Percentiles rank a stretch among this genome's conserved stretches.
These are phyloP conservation scores for Phaeosphaeriaceae sp. DNA, from an alignment of 2,329 filamentous ascomycete species.

Conservation along the genomic window DNA sequence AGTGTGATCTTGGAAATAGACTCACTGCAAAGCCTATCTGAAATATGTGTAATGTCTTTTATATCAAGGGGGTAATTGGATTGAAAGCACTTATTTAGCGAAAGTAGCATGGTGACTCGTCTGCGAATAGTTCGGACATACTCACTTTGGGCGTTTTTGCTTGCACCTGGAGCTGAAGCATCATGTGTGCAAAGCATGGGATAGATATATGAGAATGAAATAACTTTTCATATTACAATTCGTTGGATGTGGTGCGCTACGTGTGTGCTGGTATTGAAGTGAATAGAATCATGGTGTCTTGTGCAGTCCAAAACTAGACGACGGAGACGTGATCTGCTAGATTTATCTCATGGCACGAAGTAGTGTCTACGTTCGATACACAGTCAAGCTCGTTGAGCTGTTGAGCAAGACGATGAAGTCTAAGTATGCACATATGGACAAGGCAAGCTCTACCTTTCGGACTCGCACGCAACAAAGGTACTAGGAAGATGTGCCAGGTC, in stretches of 20 bases:
- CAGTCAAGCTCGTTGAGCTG: too few relatives aligned
- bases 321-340: too few relatives aligned
- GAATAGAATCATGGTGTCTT: too few relatives aligned
- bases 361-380: too few relatives aligned
- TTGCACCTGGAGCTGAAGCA: background rate
- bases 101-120: background rate
- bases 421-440: too few relatives aligned
- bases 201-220: background rate
- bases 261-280: too few relatives aligned
- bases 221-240: background rate
- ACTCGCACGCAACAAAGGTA: too few relatives aligned
- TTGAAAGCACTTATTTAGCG: background rate
- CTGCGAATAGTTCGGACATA: background rate
- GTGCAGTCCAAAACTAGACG: too few relatives aligned
- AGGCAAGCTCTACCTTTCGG: too few relatives aligned
- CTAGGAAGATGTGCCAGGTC: too few relatives aligned
- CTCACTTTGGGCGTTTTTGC: background rate
- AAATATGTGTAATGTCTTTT: constrained; percentile 4
- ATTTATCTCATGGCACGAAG: too few relatives aligned
- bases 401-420: too few relatives aligned
- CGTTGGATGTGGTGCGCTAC: background rate
- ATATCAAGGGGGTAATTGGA: background rate
- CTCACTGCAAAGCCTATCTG: background rate
- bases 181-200: background rate
- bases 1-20: background rate